A percentile compares a stretch with the other conserved stretches of the same genome.
Conservation (phyloP, 108 stramenopile species). For the Bacterosira constricta region DNA sequence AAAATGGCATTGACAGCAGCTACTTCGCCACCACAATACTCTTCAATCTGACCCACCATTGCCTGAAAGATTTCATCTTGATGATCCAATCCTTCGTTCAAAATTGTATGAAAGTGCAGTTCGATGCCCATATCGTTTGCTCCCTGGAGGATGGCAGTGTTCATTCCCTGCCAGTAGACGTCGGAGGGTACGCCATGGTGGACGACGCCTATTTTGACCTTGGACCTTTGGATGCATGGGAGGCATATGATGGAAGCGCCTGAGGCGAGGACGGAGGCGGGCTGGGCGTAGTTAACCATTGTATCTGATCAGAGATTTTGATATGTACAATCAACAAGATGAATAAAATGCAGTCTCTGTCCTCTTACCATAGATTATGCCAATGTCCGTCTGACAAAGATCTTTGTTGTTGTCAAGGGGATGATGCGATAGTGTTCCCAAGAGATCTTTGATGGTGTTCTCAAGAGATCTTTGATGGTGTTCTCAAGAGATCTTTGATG, state of each 20-base stretch:
- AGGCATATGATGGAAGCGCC: not conserved
- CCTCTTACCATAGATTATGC: not conserved
- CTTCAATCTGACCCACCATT: not conserved
- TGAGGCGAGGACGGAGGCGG: not conserved
- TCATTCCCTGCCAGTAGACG: not conserved
- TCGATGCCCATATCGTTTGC: not conserved
- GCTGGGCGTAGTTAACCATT: not conserved
- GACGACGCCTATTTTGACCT: not conserved
- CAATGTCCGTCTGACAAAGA: too few relatives aligned
- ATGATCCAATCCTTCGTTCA: not conserved
- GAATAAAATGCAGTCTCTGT: not conserved
- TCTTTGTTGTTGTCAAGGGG: too few relatives aligned
- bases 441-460: too few relatives aligned
- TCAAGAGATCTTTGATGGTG: too few relatives aligned
- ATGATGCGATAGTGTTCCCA: too few relatives aligned
- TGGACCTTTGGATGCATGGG: not conserved
- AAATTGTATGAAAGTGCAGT: not conserved
- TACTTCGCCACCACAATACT: not conserved
- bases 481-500: too few relatives aligned
- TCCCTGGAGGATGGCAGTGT: not conserved
- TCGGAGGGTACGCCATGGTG: not conserved
- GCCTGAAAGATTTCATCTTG: not conserved
- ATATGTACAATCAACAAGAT: not conserved
- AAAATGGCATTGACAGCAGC: not conserved
- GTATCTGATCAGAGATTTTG: not conserved